Base-by-base conservation (phyloP, 345 rosid species). In the Cardiospermum halicacabum region DNA sequence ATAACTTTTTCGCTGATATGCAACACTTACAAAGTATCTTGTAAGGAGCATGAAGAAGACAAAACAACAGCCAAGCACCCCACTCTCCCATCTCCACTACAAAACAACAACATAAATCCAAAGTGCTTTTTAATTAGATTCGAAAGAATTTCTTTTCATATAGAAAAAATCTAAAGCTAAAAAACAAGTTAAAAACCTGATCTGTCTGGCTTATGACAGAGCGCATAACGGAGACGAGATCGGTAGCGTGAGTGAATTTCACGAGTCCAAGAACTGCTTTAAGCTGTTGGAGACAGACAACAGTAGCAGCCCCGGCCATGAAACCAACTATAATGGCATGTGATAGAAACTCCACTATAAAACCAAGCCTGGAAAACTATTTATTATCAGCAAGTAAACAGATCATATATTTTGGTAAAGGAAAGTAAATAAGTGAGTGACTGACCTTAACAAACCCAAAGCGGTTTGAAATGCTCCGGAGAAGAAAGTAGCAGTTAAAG, bases 11-110 rank as follows among this genome's bases (percentile, higher is more conserved):
- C n/a, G n/a, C n/a, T n/a, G n/a, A n/a, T n/a, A n/a, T n/a, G n/a
- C n/a, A n/a, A 1, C 16, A 77, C 97, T 84, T 70, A 91, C 99
- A 39, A 89, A 76, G 77, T 79, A 77, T 87, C 75, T 80, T 19
- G 96, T 82, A 68, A 80, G 72, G 66, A 91, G 68, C 63, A 91
- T 91, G 69, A 94, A 89, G 86, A 84, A 81, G 43, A 94, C 90
- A 78, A 91, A 94, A 81, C 92, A 78, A 68, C 84, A 78, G 4
- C 99, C 96, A 31, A 94, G 67, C 18, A 87, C 79, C 1, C 80
- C 93, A 81, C 96, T 91, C 72, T 94, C 96, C 99, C 99, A 94
- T 82, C 88, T 78, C 99, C 99, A 94, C 99, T 94, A 83, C 70
- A 68, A 63, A 22, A 58, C 79, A 68, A 59, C 30, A 58, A 75